A percentile compares a stretch with the other conserved stretches of the same genome.
phyloP scores from a whole-genome alignment of 1,284 basidiomycete genomes.

The Ceratobasidium sp. region DNA sequence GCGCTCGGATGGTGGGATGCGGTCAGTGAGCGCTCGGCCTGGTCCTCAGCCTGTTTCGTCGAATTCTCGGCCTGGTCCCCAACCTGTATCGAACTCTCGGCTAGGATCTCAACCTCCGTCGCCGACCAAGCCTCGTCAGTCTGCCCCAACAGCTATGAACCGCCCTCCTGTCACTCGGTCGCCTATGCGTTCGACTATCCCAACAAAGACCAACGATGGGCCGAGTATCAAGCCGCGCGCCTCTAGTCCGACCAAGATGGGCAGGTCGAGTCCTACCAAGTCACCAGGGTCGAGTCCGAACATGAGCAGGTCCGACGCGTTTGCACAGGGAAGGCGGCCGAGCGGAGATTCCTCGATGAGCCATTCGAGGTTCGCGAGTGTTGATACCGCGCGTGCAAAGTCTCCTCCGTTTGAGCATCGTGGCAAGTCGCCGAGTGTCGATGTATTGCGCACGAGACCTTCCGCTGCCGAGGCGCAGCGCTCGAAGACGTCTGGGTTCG shows the following conservation, averaged over 20 bases:
- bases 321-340: not conserved
- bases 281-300: not conserved
- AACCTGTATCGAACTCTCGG: too few species aligned
- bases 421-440: constrained; percentile 9
- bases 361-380: constrained; percentile 9
- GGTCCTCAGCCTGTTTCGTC: not conserved
- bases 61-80: not conserved
- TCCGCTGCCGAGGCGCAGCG: not conserved
- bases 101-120: not conserved
- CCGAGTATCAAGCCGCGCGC: constrained; percentile 26
- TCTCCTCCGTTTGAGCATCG: constrained; percentile 7
- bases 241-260: constrained; percentile 18
- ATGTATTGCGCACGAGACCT: not conserved
- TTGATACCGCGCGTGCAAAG: not conserved
- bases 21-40: not conserved
- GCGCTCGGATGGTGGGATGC: not conserved
- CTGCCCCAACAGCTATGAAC: constrained; percentile 7
- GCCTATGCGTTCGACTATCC: constrained; percentile 18
- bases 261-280: not conserved
- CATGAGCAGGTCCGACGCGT: not conserved
- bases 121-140: constrained; percentile 9
- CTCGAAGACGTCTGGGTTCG: not conserved
- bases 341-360: not conserved
- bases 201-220: constrained; percentile 35
- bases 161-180: constrained; percentile 13